phyloP scores from a whole-genome alignment of 164 flowering plant genomes.

The Vitis rotundifolia region DNA sequence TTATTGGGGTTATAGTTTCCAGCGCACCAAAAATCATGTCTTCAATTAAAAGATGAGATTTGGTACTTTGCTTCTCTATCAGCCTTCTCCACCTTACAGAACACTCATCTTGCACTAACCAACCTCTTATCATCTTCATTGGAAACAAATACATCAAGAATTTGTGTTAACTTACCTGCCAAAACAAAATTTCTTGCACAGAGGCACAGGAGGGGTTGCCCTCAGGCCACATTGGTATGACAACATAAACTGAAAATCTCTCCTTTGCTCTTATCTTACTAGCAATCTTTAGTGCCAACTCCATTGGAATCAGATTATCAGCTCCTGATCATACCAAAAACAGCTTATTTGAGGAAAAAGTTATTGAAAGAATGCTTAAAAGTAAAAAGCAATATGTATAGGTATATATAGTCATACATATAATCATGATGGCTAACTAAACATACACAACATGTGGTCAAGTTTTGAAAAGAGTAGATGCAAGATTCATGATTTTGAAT shows the following conservation, averaged over 20 bases:
- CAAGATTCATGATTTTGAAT: too few relatives aligned
- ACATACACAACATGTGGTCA: too few relatives aligned
- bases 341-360: too few relatives aligned
- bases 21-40: too few relatives aligned
- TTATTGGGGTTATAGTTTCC: too few relatives aligned
- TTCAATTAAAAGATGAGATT: too few relatives aligned
- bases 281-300: slow-evolving; percentile 65
- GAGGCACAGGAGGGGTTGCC: slow-evolving; percentile 63
- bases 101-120: neutral
- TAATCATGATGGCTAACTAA: too few relatives aligned
- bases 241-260: slow-evolving; percentile 67
- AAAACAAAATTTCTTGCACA: slow-evolving; percentile 68
- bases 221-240: slow-evolving; percentile 86
- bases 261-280: slow-evolving; percentile 71
- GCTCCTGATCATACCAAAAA: slow-evolving; percentile 42
- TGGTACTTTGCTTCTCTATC: too few relatives aligned
- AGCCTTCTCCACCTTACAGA: neutral
- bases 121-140: neutral
- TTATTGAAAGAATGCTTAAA: too few relatives aligned
- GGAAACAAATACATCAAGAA: neutral
- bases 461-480: too few relatives aligned
- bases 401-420: too few relatives aligned
- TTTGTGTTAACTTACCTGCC: slow-evolving; percentile 46
- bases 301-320: slow-evolving; percentile 70
- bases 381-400: too few relatives aligned